phyloP scores from a whole-genome alignment of 306 rosid species.

The Pueraria montana region DNA sequence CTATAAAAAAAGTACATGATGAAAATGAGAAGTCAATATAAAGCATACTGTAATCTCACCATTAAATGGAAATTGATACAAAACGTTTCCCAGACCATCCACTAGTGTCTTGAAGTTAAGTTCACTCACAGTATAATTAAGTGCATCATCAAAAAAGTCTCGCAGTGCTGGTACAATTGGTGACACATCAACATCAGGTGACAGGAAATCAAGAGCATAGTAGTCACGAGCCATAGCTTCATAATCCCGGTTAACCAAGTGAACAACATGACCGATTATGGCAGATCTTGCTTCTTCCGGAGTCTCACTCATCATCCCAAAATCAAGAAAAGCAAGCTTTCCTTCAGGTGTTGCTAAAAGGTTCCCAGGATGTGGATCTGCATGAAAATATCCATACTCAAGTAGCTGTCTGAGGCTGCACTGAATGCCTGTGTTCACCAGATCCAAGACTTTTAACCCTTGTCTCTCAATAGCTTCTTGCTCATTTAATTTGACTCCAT shows the following conservation, averaged over 20 bases:
- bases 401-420: slow-evolving; percentile 96
- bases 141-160: slow-evolving; percentile 89
- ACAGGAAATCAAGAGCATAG: slow-evolving; percentile 85
- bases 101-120: slow-evolving; percentile 93
- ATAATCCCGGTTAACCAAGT: slow-evolving; percentile 92
- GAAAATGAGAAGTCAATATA: slow-evolving; percentile 29
- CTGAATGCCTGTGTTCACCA: slow-evolving; percentile 87
- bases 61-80: slow-evolving; percentile 89
- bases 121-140: slow-evolving; percentile 90
- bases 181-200: slow-evolving; percentile 85
- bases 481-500: slow-evolving; percentile 87
- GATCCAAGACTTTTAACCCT: slow-evolving; percentile 86
- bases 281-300: slow-evolving; percentile 94
- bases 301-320: slow-evolving; percentile 98
- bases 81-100: slow-evolving; percentile 90
- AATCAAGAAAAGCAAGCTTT: slow-evolving; percentile 92
- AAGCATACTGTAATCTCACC: slow-evolving; percentile 64
- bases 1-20: not conserved
- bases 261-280: slow-evolving; percentile 95
- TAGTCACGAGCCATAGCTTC: slow-evolving; percentile 98
- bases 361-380: slow-evolving; percentile 98
- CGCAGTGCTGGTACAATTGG: slow-evolving; percentile 93
- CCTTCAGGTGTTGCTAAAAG: slow-evolving; percentile 94
- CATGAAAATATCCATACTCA: slow-evolving; percentile 95
- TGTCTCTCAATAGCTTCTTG: slow-evolving; percentile 90